Conservation (phyloP, 106 monocot species). For the Narthecium ossifragum region DNA sequence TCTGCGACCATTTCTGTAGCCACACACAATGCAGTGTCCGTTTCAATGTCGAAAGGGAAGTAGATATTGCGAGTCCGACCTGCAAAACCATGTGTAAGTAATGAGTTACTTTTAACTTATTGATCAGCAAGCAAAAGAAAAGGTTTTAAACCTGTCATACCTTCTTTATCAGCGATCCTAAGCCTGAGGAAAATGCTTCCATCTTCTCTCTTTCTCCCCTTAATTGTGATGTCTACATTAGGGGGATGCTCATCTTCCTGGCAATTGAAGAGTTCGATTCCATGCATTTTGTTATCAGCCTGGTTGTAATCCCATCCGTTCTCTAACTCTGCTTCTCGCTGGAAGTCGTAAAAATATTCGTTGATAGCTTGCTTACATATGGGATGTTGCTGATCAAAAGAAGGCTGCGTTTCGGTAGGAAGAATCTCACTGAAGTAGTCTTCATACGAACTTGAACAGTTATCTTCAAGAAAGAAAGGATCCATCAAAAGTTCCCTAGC, state of each 20-base stretch:
- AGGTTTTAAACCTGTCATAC: constrained; percentile 15
- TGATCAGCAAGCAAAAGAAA: not conserved
- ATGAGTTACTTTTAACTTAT: too few species aligned
- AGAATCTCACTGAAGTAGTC: constrained; percentile 14
- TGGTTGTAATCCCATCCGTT: constrained; percentile 39
- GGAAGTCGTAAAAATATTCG: constrained; percentile 13
- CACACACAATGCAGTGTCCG: constrained; percentile 79
- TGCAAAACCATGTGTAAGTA: constrained; percentile 40
- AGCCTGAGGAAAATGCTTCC: constrained; percentile 73
- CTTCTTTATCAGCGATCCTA: constrained; percentile 73
- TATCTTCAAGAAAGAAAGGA: constrained; percentile 77
- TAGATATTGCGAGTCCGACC: constrained; percentile 70
- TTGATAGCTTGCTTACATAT: constrained; percentile 11
- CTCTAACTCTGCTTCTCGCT: constrained; percentile 17
- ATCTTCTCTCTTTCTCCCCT: constrained; percentile 75
- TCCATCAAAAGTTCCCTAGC: constrained; percentile 79
- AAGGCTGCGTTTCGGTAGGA: constrained; percentile 26
- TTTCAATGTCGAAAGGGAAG: constrained; percentile 71
- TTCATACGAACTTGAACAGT: constrained; percentile 17
- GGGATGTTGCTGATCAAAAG: constrained; percentile 13
- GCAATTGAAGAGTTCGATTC: constrained; percentile 54
- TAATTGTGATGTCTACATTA: constrained; percentile 70
- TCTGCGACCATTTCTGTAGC: constrained; percentile 95
- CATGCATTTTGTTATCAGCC: constrained; percentile 27
- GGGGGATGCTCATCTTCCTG: constrained; percentile 53